These are phyloP conservation scores for Plantago coronopus DNA, from an alignment of 305 asterid species.

Conservation along the genomic window DNA sequence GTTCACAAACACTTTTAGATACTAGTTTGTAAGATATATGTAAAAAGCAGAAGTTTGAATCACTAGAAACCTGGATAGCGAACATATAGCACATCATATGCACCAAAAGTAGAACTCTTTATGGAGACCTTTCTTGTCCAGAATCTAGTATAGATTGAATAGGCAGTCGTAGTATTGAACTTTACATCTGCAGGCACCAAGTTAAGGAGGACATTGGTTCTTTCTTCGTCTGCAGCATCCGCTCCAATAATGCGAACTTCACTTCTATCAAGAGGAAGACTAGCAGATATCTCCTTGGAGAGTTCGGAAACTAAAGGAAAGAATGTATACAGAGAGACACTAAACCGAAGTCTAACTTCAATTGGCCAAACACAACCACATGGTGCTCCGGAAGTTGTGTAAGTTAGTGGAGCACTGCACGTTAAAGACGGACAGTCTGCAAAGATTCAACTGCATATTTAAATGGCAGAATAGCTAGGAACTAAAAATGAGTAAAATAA, in stretches of 20 bases:
- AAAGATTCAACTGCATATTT: conserved; percentile 12
- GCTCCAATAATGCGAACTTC: conserved; percentile 96
- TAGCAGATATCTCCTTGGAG: conserved; percentile 50
- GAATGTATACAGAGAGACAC: conserved; percentile 50
- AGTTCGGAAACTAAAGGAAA: conserved; percentile 70
- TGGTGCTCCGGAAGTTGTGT: conserved; percentile 62
- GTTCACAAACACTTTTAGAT: background rate
- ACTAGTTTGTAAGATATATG: background rate
- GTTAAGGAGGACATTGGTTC: conserved; percentile 61
- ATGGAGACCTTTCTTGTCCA: conserved; percentile 63
- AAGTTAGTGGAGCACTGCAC: conserved; percentile 77
- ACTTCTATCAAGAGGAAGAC: conserved; percentile 45
- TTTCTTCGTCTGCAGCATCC: conserved; percentile 68
- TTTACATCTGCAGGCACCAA: conserved; percentile 64
- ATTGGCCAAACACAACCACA: conserved; percentile 92
- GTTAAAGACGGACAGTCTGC: conserved; percentile 58
- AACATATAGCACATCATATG: conserved; percentile 68
- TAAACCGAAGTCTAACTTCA: conserved; percentile 57
- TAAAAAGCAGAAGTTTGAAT: background rate
- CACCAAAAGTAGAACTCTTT: conserved; percentile 53
- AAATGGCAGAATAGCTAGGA: conserved; percentile 1
- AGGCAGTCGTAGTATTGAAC: conserved; percentile 49
- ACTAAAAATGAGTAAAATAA: background rate
- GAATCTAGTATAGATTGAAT: conserved; percentile 56
- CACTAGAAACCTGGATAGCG: conserved; percentile 69